Conservation (phyloP, 768 basidiomycete species). For the Xerocomus brunneocitrinus region DNA sequence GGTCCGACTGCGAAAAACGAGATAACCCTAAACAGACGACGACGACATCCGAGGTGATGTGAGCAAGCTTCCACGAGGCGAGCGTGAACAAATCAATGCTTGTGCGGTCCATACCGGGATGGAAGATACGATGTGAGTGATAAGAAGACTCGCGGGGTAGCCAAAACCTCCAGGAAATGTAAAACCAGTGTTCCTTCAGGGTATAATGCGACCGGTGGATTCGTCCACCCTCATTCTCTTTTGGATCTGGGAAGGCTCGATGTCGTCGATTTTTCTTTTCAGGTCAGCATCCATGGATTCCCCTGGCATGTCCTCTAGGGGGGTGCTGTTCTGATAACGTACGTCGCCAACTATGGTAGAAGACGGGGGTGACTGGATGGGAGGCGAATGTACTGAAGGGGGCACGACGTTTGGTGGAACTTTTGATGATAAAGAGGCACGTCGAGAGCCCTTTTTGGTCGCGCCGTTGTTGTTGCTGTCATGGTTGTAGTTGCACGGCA, state of each 20-base stretch:
- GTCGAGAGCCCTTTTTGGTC: constrained; percentile 40
- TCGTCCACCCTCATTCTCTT: constrained; percentile 75
- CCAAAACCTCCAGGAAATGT: constrained; percentile 18
- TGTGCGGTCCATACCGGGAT: constrained; percentile 29
- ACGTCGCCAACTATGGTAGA: constrained; percentile 32
- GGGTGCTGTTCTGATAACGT: constrained; percentile 33
- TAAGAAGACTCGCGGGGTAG: constrained; percentile 21
- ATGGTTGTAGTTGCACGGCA: constrained; percentile 79
- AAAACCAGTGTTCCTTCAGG: constrained; percentile 39
- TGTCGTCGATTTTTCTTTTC: constrained; percentile 56
- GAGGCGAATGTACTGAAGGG: constrained; percentile 44
- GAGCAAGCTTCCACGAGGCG: constrained; percentile 27
- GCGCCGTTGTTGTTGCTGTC: constrained; percentile 38
- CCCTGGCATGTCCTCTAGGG: constrained; percentile 37
- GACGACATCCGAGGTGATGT: constrained; percentile 28
- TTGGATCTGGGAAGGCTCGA: constrained; percentile 46
- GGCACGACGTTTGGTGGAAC: constrained; percentile 17
- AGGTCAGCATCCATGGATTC: constrained; percentile 51
- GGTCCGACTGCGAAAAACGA: constrained; percentile 30
- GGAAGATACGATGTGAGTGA: constrained; percentile 20
- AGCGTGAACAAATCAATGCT: constrained; percentile 24
- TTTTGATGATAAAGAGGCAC: constrained; percentile 51
- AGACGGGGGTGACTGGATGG: constrained; percentile 52
- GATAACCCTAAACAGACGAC: constrained; percentile 32
- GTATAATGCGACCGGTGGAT: constrained; percentile 46